A percentile compares a stretch with the other conserved stretches of the same genome.
Conservation (phyloP, 2,329 filamentous ascomycete species). For the Lachnellula suecica region DNA sequence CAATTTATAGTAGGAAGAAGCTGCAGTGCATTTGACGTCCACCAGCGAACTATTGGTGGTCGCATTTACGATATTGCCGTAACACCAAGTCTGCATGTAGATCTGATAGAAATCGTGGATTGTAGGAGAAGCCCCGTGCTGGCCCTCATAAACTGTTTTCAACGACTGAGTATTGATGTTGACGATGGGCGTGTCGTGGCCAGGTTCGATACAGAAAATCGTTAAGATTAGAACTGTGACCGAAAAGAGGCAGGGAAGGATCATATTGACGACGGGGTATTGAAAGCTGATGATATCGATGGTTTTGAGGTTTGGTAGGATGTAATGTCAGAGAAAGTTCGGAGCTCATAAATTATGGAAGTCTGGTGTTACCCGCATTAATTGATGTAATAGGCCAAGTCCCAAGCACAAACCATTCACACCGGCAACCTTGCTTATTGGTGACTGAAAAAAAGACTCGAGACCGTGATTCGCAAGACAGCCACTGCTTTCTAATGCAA, state of each 20-base stretch:
- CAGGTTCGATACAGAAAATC: neutral
- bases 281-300: neutral
- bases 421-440: no score
- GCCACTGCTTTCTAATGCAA: no score
- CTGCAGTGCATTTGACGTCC: neutral
- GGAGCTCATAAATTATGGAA: no score
- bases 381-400: no score
- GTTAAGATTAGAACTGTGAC: constrained; percentile 6
- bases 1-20: neutral
- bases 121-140: neutral
- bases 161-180: constrained; percentile 5
- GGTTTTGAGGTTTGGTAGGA: no score
- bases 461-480: no score
- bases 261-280: neutral
- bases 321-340: no score
- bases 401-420: no score
- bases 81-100: constrained; percentile 6
- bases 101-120: constrained; percentile 14
- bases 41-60: neutral
- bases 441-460: no score
- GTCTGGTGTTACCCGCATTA: no score
- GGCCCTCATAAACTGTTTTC: neutral
- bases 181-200: constrained; percentile 1
- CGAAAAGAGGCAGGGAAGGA: neutral
- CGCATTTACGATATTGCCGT: constrained; percentile 1